phyloP scores from a whole-genome alignment of 2,329 filamentous ascomycete species.

The Talaromyces sp. region DNA sequence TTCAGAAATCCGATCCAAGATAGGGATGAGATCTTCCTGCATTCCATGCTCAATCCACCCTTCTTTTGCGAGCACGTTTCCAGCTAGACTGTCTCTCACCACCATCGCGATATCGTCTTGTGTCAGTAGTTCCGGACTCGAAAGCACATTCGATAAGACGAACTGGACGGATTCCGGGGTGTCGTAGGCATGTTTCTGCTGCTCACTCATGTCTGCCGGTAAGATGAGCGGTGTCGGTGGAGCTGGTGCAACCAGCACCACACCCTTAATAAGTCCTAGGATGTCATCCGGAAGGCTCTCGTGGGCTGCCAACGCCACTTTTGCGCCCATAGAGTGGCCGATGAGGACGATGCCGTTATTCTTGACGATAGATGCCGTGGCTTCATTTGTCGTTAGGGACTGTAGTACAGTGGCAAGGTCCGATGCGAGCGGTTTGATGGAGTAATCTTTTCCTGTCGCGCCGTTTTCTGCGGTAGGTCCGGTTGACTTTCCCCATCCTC shows the following conservation, averaged over 20 bases:
- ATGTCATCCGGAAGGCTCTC: constrained; percentile 7
- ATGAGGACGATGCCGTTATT: constrained; percentile 32
- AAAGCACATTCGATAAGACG: constrained; percentile 36
- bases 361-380: constrained; percentile 27
- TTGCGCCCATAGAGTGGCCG: constrained; percentile 45
- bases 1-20: constrained; percentile 22
- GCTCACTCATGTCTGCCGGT: constrained; percentile 34
- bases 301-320: constrained; percentile 33
- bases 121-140: constrained; percentile 21
- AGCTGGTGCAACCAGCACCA: constrained; percentile 38
- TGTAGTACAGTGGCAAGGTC: constrained; percentile 23
- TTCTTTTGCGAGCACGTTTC: constrained; percentile 31
- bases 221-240: constrained; percentile 35
- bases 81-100: constrained; percentile 32
- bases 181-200: constrained; percentile 37
- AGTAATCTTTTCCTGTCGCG: constrained; percentile 27
- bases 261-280: constrained; percentile 27
- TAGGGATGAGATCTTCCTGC: constrained; percentile 33
- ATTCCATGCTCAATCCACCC: constrained; percentile 40
- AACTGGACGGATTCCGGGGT: constrained; percentile 31
- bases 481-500: constrained; percentile 40
- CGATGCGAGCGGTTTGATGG: constrained; percentile 24
- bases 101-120: constrained; percentile 24
- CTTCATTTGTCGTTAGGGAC: constrained; percentile 20
- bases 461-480: constrained; percentile 25